Conservation (phyloP, 305 asterid species). For the Euphrasia arctica region DNA sequence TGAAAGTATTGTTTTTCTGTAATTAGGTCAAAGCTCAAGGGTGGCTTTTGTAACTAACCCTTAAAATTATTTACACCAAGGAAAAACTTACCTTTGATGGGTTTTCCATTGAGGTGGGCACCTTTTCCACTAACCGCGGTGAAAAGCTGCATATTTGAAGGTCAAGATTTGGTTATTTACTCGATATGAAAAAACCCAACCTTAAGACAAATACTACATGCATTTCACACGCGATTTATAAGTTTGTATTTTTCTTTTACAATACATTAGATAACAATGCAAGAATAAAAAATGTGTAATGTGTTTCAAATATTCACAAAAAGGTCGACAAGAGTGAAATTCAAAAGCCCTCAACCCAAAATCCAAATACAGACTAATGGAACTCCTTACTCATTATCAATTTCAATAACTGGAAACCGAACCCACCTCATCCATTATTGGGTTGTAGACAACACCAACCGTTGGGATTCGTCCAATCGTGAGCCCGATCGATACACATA, state of each 20-base stretch:
- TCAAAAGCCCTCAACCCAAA: no score
- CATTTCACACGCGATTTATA: no score
- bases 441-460: constrained; percentile 93
- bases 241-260: no score
- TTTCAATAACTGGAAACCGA: not conserved
- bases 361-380: no score
- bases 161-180: constrained; percentile 19
- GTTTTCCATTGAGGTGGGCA: constrained; percentile 80
- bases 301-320: no score
- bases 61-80: constrained; percentile 13
- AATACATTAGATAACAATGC: no score
- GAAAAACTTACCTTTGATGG: constrained; percentile 62
- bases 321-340: no score
- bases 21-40: not conserved
- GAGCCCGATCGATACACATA: constrained; percentile 92
- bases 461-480: constrained; percentile 70
- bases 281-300: no score
- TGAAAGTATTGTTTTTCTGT: not conserved
- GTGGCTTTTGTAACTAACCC: not conserved
- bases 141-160: constrained; percentile 55
- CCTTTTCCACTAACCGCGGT: constrained; percentile 82
- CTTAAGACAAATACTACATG: not conserved
- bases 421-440: constrained; percentile 88
- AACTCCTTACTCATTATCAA: no score
- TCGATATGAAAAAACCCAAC: constrained; percentile 5